Conservation (phyloP, 495 filamentous ascomycete species). For the Bathelium albidoporum region DNA sequence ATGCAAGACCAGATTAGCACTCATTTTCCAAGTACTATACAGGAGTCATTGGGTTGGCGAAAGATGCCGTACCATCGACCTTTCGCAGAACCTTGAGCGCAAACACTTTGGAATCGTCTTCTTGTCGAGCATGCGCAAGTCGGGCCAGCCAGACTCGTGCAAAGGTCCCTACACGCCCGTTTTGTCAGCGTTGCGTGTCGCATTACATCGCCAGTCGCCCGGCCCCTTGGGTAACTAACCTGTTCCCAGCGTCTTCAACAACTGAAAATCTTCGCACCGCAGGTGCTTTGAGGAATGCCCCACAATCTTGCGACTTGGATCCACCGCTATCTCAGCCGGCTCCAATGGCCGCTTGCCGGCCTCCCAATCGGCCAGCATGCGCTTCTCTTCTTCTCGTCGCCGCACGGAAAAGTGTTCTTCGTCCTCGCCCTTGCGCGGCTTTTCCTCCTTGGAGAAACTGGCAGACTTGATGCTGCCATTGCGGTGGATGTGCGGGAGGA, state of each 20-base stretch:
- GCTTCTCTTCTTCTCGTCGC: conserved; percentile 40
- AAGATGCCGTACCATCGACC: conserved; percentile 49
- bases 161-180: conserved; percentile 63
- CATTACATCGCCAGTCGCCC: neutral
- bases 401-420: conserved; percentile 12
- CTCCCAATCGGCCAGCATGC: conserved; percentile 37
- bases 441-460: neutral
- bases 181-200: conserved; percentile 27
- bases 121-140: conserved; percentile 30
- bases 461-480: conserved; percentile 2
- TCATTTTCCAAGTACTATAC: neutral
- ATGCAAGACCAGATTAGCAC: conserved; percentile 8
- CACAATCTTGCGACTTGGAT: conserved; percentile 47
- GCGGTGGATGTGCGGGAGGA: neutral
- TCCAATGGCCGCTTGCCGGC: conserved; percentile 38
- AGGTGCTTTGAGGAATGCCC: conserved; percentile 46
- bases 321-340: conserved; percentile 43
- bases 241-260: conserved; percentile 84
- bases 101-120: conserved; percentile 57
- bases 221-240: conserved; percentile 40
- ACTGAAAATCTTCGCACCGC: conserved; percentile 63
- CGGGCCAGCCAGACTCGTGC: conserved; percentile 85
- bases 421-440: conserved; percentile 9
- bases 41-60: neutral
- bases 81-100: conserved; percentile 92